Percentiles rank a stretch among this genome's conserved stretches.
phyloP scores from a whole-genome alignment of 331 rosid species.

The Erythrophleum ivorense region DNA sequence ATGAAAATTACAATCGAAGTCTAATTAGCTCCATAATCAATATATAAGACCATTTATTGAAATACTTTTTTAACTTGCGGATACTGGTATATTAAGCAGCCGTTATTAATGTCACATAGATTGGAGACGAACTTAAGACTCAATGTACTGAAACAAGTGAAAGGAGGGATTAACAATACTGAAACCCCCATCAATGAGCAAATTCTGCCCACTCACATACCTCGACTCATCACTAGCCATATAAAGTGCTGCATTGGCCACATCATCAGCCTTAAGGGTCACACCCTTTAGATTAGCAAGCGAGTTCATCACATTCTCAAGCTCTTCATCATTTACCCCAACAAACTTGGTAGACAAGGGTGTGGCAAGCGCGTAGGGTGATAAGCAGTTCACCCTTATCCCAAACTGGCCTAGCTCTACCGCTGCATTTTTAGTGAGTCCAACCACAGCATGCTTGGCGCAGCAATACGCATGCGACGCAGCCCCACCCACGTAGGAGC shows the following conservation, averaged over 20 bases:
- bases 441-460: no score
- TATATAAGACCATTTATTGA: no score
- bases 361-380: constrained; percentile 69
- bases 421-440: no score
- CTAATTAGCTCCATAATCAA: no score
- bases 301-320: constrained; percentile 49
- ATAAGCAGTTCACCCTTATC: constrained; percentile 74
- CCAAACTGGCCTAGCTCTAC: constrained; percentile 64
- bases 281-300: constrained; percentile 66
- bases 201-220: constrained; percentile 68
- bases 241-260: constrained; percentile 64
- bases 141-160: constrained; percentile 53
- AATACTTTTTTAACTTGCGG: no score
- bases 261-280: constrained; percentile 64
- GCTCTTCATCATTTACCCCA: constrained; percentile 45
- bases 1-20: no score
- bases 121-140: no score
- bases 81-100: no score
- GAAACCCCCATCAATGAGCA: constrained; percentile 65
- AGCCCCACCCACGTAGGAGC: no score
- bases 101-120: no score
- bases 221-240: constrained; percentile 61
- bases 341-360: constrained; percentile 52
- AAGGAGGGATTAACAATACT: constrained; percentile 59
- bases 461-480: no score